Base-by-base conservation (phyloP, 176 grass and related monocot species). In the Otatea glauca region DNA sequence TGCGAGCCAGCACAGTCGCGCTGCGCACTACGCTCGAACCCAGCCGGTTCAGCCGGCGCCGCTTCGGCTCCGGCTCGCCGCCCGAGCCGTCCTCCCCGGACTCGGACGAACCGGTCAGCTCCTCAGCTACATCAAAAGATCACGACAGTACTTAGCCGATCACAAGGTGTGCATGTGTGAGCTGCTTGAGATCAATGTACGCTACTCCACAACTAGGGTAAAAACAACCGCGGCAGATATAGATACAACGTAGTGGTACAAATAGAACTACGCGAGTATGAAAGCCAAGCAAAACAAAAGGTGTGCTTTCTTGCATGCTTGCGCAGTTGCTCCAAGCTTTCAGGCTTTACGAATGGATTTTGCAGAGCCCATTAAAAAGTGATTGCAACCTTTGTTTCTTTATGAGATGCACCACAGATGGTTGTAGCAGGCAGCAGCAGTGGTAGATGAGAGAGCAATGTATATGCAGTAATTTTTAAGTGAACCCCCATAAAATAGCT, bases 21-120 rank as follows among this genome's bases (percentile, higher is more conserved):
- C 97, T 94, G 18, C 93, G 92, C 73, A 96, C 92, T 38, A 99
- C 88, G 86, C 93, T 99, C 29, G 97, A 94, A 0, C 97, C 92
- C 32, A 99, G 84, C 17, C 91, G 77, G 81, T 82, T 91, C 43
- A 88, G 81, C 0, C 92, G 81, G 38, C 88, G 91, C 6, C 97
- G 89, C 88, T 99, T 99, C 70, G 86, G 74, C 84, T 90, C 88
- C 81, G 97, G 93, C 79, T 94, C 93, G 0, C 58, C 79, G 9
- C 74, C 84, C 18, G 70, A 51, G 0, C 53, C 87, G 0, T 86
- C 88, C 63, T 89, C 89, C 1, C 86, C 88, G 12, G 88, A 90
- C 32, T 94, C 92, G 42, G 96, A 95, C 68, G 93, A 91, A 0
- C 71, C 88, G 4, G 97, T 88, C 84, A 91, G 61, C 78, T 99